Base-by-base conservation (phyloP, 208 protist genomes). In the Strigomonas culicis region DNA sequence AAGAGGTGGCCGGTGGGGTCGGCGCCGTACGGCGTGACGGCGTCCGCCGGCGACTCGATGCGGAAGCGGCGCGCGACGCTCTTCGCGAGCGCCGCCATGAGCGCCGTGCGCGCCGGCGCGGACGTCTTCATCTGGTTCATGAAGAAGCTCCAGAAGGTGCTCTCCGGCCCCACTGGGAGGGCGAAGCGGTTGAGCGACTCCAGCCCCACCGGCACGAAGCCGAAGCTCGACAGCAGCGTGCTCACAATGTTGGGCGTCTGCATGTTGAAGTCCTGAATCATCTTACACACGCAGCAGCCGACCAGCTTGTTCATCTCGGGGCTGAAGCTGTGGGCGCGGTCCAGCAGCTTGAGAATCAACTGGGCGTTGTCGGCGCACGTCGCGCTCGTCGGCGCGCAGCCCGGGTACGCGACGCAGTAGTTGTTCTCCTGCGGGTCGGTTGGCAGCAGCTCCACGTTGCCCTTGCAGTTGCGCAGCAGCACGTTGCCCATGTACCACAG, bases 241-340 rank as follows among this genome's bases (percentile, higher is more conserved):
- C 58, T 77, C 59, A 88, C 74, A 59, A 96, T 91, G 63, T 96
- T 96, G 11, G 86, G 85, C 7, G 86, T 66, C 69, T 96, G 90
- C 74, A 94, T 74, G 72, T 94, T 94, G 66, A 91, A 96, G 68
- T 96, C 90, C 63, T 96, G 90, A 46, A 96, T 91, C 22, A 96
- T 78, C 64, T 84, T 87, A 65, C 90, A 96, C 34, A 93, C 87
- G 59, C 87, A 94, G 66, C 85, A 92, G 28, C 90, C 90, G 1
- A 93, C 87, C 2, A 96, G 71, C 74, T 94, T 96, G 28, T 76
- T 72, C 77, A 84, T 96, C 64, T 90, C 81, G 8, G 75, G 61
- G 53, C 90, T 96, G 62, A 86, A 93, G 68, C 73, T 73, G 75
- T 94, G 90, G 0, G 90, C 75, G 58, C 86, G 80, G 66, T 94